phyloP scores from a whole-genome alignment of 2,329 filamentous ascomycete genomes.

The Aspergillus ibericus region DNA sequence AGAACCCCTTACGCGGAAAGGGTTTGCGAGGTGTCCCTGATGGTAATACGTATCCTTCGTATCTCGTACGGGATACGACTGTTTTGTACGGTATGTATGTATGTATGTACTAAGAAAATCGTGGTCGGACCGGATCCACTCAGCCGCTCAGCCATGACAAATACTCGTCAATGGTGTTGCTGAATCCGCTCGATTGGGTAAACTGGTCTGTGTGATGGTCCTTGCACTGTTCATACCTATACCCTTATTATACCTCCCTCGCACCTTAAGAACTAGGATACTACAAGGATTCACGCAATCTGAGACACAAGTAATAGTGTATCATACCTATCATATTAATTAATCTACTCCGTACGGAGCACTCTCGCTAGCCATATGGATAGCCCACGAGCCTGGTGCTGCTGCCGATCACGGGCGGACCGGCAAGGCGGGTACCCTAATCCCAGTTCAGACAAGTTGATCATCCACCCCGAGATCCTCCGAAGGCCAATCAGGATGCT shows the following conservation, averaged over 20 bases:
- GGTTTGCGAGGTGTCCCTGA: constrained; percentile 9
- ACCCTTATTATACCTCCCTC: no score
- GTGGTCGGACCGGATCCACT: background rate
- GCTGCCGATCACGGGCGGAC: constrained; percentile 22
- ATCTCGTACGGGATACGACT: no score
- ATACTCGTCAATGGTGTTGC: background rate
- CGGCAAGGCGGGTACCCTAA: constrained; percentile 24
- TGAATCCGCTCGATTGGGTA: background rate
- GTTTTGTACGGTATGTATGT: no score
- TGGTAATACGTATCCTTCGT: background rate
- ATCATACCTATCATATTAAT: background rate
- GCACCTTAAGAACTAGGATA: no score
- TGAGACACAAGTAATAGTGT: background rate
- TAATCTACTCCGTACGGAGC: background rate
- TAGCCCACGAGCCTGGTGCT: background rate
- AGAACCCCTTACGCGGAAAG: constrained; percentile 14
- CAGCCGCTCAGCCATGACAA: background rate
- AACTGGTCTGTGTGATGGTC: background rate
- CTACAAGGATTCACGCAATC: no score
- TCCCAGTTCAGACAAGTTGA: constrained; percentile 9
- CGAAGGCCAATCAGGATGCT: constrained; percentile 16
- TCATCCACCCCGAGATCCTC: constrained; percentile 20
- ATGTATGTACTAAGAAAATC: no score
- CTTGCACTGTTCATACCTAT: no score
- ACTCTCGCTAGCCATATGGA: no score